Evolutionary conservation across 768 basidiomycete genomes (phyloP).

Genomic region (Kwoniella heveanensis): DNA sequence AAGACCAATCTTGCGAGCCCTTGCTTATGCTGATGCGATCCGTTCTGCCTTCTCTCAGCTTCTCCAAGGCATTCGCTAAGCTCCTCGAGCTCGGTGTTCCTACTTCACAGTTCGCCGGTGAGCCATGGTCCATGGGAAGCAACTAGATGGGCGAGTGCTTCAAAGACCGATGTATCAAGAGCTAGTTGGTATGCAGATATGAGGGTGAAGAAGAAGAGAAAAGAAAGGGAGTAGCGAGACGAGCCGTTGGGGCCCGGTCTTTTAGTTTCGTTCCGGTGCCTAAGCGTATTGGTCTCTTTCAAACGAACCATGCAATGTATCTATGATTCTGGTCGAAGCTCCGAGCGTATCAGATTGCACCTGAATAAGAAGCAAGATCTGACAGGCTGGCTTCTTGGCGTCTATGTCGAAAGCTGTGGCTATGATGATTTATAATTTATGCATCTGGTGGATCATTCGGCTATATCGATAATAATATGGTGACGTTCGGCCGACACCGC

Average conservation of each 20-base stretch:
- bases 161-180: too few relatives aligned
- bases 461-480: constrained; percentile 1
- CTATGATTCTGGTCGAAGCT: not conserved
- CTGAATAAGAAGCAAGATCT: not conserved
- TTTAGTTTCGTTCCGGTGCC: too few relatives aligned
- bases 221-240: too few relatives aligned
- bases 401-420: too few relatives aligned
- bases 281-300: too few relatives aligned
- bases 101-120: constrained; percentile 69
- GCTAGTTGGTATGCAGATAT: not conserved
- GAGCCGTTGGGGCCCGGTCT: not conserved
- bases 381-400: not conserved
- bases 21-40: constrained; percentile 2
- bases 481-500: not conserved
- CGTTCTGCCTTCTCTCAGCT: constrained; percentile 60
- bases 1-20: too few relatives aligned
- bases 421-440: too few relatives aligned
- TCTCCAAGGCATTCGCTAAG: constrained; percentile 72
- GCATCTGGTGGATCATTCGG: too few relatives aligned
- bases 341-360: not conserved
- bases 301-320: not conserved
- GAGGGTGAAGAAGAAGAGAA: not conserved
- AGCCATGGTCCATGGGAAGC: constrained; percentile 72
- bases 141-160: not conserved
- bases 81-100: constrained; percentile 96